Evolutionary conservation across 768 basidiomycete genomes (phyloP).

Genomic region (Boletus reticulatus): DNA sequence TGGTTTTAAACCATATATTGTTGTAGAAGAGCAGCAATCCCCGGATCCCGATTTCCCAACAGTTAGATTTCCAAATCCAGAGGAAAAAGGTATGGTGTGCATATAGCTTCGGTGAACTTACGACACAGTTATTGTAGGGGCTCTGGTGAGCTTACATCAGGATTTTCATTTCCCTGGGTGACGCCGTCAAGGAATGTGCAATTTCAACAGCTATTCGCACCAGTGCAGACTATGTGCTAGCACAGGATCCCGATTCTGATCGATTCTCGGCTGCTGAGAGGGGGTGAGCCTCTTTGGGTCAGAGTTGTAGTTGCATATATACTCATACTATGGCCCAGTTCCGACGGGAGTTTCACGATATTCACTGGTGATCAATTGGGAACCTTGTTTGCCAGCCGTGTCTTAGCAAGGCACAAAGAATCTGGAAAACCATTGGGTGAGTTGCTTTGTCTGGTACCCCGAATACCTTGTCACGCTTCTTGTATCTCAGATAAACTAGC

Average conservation of each 20-base stretch:
- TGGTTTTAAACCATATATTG: constrained; percentile 56
- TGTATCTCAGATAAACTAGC: constrained; percentile 55
- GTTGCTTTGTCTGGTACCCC: constrained; percentile 21
- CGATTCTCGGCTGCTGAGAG: constrained; percentile 77
- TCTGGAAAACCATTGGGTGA: constrained; percentile 45
- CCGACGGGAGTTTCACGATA: constrained; percentile 55
- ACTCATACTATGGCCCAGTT: constrained; percentile 6
- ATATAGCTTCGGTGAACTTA: constrained; percentile 2
- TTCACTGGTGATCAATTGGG: constrained; percentile 91
- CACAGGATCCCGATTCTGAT: constrained; percentile 90
- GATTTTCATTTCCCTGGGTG: background rate
- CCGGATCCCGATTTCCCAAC: constrained; percentile 89
- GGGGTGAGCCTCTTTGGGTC: constrained; percentile 37
- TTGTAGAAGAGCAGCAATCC: constrained; percentile 61
- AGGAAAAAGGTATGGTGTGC: constrained; percentile 67
- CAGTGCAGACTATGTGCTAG: constrained; percentile 64
- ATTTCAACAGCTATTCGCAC: constrained; percentile 55
- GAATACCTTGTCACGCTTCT: constrained; percentile 40
- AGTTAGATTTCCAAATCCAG: constrained; percentile 84
- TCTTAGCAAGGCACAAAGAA: constrained; percentile 43
- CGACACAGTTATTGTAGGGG: constrained; percentile 34
- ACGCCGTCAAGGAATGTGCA: constrained; percentile 61
- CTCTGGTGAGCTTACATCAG: constrained; percentile 39
- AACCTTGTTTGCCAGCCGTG: constrained; percentile 47
- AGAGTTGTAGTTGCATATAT: background rate